Conservation (phyloP, 1,284 basidiomycete species). For the Abortiporus biennis region DNA sequence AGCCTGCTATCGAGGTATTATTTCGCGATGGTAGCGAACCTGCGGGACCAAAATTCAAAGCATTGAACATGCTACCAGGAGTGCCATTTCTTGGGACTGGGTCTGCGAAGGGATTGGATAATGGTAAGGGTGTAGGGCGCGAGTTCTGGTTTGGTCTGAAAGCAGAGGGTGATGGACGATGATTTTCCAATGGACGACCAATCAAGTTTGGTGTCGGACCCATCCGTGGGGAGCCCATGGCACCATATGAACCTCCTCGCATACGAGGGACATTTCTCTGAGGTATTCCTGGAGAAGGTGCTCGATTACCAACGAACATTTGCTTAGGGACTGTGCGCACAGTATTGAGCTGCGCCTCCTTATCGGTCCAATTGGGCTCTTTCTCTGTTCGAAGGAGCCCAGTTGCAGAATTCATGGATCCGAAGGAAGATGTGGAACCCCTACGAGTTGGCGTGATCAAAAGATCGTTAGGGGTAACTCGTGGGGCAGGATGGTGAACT, state of each 20-base stretch:
- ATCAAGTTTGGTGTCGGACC: neutral
- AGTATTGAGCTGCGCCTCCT: constrained; percentile 1
- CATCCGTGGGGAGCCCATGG: constrained; percentile 9
- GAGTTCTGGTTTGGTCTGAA: neutral
- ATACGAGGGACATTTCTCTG: neutral
- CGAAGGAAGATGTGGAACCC: constrained; percentile 10
- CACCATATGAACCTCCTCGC: constrained; percentile 13
- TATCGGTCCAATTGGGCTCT: neutral
- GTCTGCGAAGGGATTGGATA: constrained; percentile 18
- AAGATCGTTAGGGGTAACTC: constrained; percentile 17
- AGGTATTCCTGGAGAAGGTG: too few relatives aligned
- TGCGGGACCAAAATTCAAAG: constrained; percentile 8
- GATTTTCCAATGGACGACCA: constrained; percentile 10
- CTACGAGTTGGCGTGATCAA: constrained; percentile 9
- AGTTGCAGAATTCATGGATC: constrained; percentile 16
- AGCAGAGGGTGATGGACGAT: constrained; percentile 6
- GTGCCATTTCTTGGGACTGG: constrained; percentile 15
- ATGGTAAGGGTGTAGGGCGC: constrained; percentile 6
- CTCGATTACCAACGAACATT: constrained; percentile 7
- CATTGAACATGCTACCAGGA: constrained; percentile 14
- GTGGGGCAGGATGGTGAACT: constrained; percentile 20
- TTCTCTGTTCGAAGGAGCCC: constrained; percentile 7
- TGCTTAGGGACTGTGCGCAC: neutral
- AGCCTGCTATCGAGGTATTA: neutral
- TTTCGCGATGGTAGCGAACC: neutral